Base-by-base conservation (phyloP, 371 early-diverging fungal genomes). In the Mucor racemosus region DNA sequence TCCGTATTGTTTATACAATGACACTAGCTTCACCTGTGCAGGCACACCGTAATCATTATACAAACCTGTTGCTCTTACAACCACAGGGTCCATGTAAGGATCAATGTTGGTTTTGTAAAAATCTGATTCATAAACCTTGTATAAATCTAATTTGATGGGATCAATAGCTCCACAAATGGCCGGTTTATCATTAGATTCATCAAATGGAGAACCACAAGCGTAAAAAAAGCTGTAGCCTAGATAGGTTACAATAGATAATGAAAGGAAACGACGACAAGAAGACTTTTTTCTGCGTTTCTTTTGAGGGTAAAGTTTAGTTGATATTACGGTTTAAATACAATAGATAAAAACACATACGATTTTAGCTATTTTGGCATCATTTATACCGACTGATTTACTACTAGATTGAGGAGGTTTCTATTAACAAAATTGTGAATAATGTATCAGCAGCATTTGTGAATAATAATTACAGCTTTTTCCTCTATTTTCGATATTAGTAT, bases 151-250 rank as follows among this genome's bases (percentile, higher is more conserved):
- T 17, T 63, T 68, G 42, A 59, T 58, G 14, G 64, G 33, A 48
- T 68, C 68, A 40, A 68, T 58, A 11, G 59, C 35, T 41, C 13
- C 50, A 36, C 68, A 68, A 15, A 68, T 50, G 13, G 58, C 64
- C 8, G 68, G 54, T 39, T 68, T 63, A 6, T 57, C 44, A 15
- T n/a, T 21, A 2, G 36, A 26, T 14, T 48, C 39, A 33, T 59
- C 68, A 26, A 58, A 38, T 7, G 58, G 69, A 17, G 64, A 60
- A 8, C 64, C 69, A 15, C 69, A 68, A 31, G 40, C 64, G 14
- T 58, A 60, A 31, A 64, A 46, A 4, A 35, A 21, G 13, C 36
- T 41, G 26, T 67, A 67, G 6, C 55, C 55, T n/a, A 68, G 33
- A 36, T 64, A 68, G 34, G 55, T 39, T 15, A 36, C 41, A 34